Evolutionary conservation across 345 rosid genomes (phyloP), one percentile per base, ranked within the genome.

Genomic region (Sonneratia caseolaris): DNA sequence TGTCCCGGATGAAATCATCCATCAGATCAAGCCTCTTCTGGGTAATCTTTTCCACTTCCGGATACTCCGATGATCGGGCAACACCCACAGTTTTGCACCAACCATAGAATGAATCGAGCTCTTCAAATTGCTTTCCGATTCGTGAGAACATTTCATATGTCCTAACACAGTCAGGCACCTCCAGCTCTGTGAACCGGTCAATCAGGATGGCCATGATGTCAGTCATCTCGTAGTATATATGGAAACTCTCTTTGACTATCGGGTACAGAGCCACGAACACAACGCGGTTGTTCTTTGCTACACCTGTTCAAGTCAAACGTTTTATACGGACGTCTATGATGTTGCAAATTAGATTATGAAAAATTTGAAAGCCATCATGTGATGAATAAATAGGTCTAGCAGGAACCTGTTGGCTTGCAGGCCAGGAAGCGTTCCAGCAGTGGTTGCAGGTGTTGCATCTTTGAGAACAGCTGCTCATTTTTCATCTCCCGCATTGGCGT

Each of bases 361-460:
- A 65, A 35, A 3, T 65, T 32, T 22, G 64, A 35, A 65, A 35
- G 4, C 22, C 24, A 37, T 16, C 47, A 15, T 37, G 37, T 15
- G 24, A 66, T 40, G 42, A 37, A 66, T 37, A 8, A 37, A 66
- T 37, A 8, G 35, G 27, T 70, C 7, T 71, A 0, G 15, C n/a
- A 80, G 56, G 9, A 70, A 90, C 98, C 98, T 86, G 97, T 87
- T 49, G 99, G 97, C 36, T 86, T 86, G 71, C 97, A 92, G 69
- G 97, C 92, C 64, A 95, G 72, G 74, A 92, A 85, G 37, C 97
- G 97, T 2, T 86, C 92, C 16, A 95, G 86, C 9, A 90, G 85
- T 79, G 85, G 97, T 35, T 86, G 97, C 83, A 90, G 79, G 73
- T 86, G 97, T 22, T 86, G 89, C 16, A 84, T 59, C 85, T 83